Conservation (phyloP, 176 grass and related monocot species). For the Poa pratensis region DNA sequence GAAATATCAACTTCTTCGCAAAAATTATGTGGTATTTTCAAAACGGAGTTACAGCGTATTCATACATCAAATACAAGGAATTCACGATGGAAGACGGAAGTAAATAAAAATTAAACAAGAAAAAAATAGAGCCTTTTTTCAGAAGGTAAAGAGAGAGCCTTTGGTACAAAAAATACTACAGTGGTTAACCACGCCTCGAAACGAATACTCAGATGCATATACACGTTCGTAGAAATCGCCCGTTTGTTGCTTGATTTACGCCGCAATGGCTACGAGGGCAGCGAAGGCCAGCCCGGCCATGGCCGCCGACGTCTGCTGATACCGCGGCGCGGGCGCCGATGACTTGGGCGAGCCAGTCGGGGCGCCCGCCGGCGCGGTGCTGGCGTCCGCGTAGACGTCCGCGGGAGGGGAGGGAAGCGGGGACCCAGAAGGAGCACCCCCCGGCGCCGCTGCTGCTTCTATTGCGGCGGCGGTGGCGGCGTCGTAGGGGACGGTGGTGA, state of each 20-base stretch:
- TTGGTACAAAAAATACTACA: neutral
- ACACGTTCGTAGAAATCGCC: conserved; percentile 15
- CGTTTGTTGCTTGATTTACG: conserved; percentile 28
- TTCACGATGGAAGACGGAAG: neutral
- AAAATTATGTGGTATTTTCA: neutral
- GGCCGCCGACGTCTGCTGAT: conserved; percentile 20
- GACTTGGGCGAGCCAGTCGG: neutral
- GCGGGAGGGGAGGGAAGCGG: conserved; percentile 18
- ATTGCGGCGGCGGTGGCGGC: neutral
- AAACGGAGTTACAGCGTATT: conserved; percentile 23
- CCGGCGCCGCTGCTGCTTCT: neutral
- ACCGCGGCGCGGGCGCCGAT: neutral
- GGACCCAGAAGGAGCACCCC: neutral
- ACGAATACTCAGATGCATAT: neutral
- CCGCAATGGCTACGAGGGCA: conserved; percentile 40
- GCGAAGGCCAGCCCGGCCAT: conserved; percentile 40
- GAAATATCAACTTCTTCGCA: neutral
- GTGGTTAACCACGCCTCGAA: conserved; percentile 24
- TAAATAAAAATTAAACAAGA: neutral
- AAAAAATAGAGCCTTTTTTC: too few relatives aligned
- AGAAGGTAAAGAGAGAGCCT: neutral
- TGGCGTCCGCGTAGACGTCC: conserved; percentile 28
- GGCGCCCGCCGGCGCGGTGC: neutral
- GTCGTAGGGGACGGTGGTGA: conserved; percentile 51
- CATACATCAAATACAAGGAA: conserved; percentile 6